Conservation (phyloP, 441 rosid genomes). For the Caryocar brasiliense region DNA sequence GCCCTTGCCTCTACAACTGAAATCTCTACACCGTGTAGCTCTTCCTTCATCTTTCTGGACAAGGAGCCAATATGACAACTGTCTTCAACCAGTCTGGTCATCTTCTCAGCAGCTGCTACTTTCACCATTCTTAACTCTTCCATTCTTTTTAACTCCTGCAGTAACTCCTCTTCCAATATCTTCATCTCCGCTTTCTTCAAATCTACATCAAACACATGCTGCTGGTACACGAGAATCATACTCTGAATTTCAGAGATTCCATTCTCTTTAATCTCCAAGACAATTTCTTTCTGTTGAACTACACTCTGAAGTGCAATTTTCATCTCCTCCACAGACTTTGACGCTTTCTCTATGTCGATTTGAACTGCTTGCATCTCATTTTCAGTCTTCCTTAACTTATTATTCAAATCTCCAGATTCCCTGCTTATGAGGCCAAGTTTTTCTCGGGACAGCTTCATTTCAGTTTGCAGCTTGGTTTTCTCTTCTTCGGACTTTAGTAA, state of each 20-base stretch:
- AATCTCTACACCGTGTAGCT: slow-evolving; percentile 19
- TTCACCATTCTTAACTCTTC: slow-evolving; percentile 25
- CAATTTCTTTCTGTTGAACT: slow-evolving; percentile 42
- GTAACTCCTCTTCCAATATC: slow-evolving; percentile 37
- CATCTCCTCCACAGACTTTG: slow-evolving; percentile 33
- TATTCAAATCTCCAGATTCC: slow-evolving; percentile 32
- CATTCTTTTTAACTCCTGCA: slow-evolving; percentile 12
- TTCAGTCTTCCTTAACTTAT: slow-evolving; percentile 32
- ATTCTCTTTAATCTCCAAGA: slow-evolving; percentile 38
- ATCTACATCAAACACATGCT: slow-evolving; percentile 39
- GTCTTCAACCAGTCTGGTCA: slow-evolving; percentile 21
- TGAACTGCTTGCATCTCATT: slow-evolving; percentile 31
- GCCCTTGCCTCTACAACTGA: slow-evolving; percentile 32
- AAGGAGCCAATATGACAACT: slow-evolving; percentile 11
- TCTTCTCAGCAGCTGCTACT: slow-evolving; percentile 23
- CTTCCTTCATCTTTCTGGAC: slow-evolving; percentile 32
- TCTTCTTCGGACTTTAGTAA: slow-evolving; percentile 66
- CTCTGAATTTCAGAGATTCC: slow-evolving; percentile 43
- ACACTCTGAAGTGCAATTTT: slow-evolving; percentile 34
- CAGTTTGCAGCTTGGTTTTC: slow-evolving; percentile 53
- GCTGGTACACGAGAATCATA: slow-evolving; percentile 48
- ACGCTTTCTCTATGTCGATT: slow-evolving; percentile 35
- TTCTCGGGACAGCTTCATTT: slow-evolving; percentile 44
- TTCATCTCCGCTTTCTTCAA: slow-evolving; percentile 44
- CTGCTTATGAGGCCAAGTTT: slow-evolving; percentile 29